Conservation (phyloP, 768 basidiomycete species). For the Suillus sp. region DNA sequence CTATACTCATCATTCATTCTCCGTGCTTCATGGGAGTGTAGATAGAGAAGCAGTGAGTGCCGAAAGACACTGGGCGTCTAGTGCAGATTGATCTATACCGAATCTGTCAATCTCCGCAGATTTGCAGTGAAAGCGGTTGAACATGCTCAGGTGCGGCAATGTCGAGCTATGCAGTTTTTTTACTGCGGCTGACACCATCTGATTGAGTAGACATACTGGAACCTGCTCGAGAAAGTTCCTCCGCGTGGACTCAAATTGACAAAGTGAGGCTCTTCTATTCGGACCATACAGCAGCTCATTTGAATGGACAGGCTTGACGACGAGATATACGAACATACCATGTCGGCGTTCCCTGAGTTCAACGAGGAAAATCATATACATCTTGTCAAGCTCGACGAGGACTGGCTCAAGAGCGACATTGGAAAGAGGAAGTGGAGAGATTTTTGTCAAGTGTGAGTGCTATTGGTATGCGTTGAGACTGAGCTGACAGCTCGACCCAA, state of each 20-base stretch:
- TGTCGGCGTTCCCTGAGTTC: conserved; percentile 82
- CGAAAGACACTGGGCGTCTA: conserved; percentile 2
- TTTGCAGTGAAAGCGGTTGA: conserved; percentile 86
- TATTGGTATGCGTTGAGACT: neutral
- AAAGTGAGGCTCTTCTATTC: conserved; percentile 51
- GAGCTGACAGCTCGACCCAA: conserved; percentile 13
- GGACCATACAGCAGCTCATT: conserved; percentile 18
- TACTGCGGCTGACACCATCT: conserved; percentile 11
- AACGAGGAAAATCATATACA: conserved; percentile 47
- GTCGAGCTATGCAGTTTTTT: conserved; percentile 6
- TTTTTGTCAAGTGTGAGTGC: conserved; percentile 9
- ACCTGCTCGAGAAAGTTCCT: conserved; percentile 77
- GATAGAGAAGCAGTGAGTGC: conserved; percentile 94
- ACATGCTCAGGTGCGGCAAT: conserved; percentile 80
- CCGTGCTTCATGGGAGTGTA: conserved; percentile 32
- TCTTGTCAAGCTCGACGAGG: conserved; percentile 74
- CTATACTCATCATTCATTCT: neutral
- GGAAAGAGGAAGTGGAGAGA: conserved; percentile 92
- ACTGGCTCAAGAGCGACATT: conserved; percentile 84
- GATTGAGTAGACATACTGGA: conserved; percentile 84
- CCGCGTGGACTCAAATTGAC: conserved; percentile 81
- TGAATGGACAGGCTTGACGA: conserved; percentile 70
- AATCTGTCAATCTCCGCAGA: conserved; percentile 18
- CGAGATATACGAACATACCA: conserved; percentile 81
- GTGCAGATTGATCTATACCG: conserved; percentile 16